Evolutionary conservation across 1,139 yeast species (phyloP).

Genomic region (Lodderomyces orthopsilosis): DNA sequence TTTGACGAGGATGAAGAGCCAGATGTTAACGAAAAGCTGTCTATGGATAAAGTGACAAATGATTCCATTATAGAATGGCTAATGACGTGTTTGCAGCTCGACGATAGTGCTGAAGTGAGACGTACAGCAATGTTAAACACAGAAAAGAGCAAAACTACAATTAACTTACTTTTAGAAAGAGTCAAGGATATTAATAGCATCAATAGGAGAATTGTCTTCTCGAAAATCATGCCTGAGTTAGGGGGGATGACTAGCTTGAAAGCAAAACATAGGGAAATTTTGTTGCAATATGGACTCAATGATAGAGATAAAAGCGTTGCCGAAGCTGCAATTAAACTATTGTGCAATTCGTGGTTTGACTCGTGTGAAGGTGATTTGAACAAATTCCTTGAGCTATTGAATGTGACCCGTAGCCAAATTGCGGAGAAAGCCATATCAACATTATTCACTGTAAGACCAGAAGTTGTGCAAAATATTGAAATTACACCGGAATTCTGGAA

Average conservation of each 20-base stretch:
- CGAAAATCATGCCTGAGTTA: constrained; percentile 64
- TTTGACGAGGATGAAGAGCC: constrained; percentile 39
- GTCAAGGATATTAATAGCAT: constrained; percentile 76
- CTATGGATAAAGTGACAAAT: constrained; percentile 15
- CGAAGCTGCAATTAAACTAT: constrained; percentile 68
- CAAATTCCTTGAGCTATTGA: constrained; percentile 67
- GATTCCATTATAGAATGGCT: constrained; percentile 47
- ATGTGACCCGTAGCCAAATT: constrained; percentile 57
- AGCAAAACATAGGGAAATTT: constrained; percentile 57
- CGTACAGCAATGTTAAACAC: constrained; percentile 77
- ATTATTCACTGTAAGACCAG: constrained; percentile 62
- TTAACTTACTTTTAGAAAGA: constrained; percentile 67
- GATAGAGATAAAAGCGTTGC: constrained; percentile 80
- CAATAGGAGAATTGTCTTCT: constrained; percentile 70
- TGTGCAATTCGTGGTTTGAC: constrained; percentile 71
- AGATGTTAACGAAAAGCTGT: constrained; percentile 7
- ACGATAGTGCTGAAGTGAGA: constrained; percentile 85
- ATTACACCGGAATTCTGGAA: constrained; percentile 67
- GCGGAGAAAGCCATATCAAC: constrained; percentile 66
- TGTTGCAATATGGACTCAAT: constrained; percentile 79
- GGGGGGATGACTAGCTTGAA: constrained; percentile 63
- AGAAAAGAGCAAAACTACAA: constrained; percentile 51
- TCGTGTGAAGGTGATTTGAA: constrained; percentile 67
- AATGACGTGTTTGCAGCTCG: constrained; percentile 61
- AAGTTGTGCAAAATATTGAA: constrained; percentile 53